Percentiles rank a stretch among this genome's conserved stretches.
phyloP scores from a whole-genome alignment of 2,329 filamentous ascomycete species.

The Verticillium tricorpus region DNA sequence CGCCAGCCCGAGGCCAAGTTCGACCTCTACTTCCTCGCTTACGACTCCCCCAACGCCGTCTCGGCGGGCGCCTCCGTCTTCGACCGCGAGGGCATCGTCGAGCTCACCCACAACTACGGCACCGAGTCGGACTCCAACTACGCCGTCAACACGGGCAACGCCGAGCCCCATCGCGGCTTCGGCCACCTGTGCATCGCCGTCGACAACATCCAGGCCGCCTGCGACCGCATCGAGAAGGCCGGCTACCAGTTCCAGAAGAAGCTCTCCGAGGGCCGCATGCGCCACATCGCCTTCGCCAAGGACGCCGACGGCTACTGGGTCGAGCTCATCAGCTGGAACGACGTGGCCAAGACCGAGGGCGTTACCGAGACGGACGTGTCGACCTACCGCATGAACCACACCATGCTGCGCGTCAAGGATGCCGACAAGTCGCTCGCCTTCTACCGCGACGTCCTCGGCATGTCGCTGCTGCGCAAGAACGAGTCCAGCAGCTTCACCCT shows the following conservation, averaged over 20 bases:
- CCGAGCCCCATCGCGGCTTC: constrained; percentile 78
- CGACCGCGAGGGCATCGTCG: constrained; percentile 85
- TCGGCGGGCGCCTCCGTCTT: constrained; percentile 67
- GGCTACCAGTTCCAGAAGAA: constrained; percentile 96
- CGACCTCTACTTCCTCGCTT: constrained; percentile 92
- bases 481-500: constrained; percentile 80
- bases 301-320: constrained; percentile 89
- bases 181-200: constrained; percentile 83
- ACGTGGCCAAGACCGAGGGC: constrained; percentile 65
- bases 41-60: constrained; percentile 71
- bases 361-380: constrained; percentile 66
- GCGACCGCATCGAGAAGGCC: constrained; percentile 81
- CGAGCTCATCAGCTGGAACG: constrained; percentile 72
- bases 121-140: constrained; percentile 81
- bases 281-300: constrained; percentile 81
- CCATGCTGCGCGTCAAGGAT: constrained; percentile 93
- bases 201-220: constrained; percentile 83
- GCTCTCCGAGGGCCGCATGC: constrained; percentile 82
- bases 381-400: constrained; percentile 83
- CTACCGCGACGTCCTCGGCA: constrained; percentile 84
- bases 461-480: constrained; percentile 70
- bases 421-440: constrained; percentile 69
- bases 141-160: constrained; percentile 82
- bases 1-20: constrained; percentile 85
- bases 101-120: constrained; percentile 81